Base-by-base conservation (phyloP, 345 rosid genomes). In the Syzygium aromaticum region DNA sequence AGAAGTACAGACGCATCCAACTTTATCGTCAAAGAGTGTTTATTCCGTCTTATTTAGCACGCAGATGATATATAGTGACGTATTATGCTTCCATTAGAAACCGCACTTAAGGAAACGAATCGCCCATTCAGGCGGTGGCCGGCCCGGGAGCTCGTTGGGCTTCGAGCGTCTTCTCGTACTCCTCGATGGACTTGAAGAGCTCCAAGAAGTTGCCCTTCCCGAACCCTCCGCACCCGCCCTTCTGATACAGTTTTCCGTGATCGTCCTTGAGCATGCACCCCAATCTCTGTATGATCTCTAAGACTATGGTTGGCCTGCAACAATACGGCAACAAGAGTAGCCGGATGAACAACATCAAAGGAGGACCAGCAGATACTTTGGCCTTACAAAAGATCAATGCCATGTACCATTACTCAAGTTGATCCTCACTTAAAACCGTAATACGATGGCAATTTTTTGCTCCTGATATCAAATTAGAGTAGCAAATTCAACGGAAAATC, bases 161-260 rank as follows among this genome's bases (percentile, higher is more conserved):
- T 91, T 93, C 99, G 43, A 97, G 96, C 5, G 94, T 92, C 92
- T 95, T 95, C 93, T 93, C 98, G 7, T 94, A 95, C 80, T 95
- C 99, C 90, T 96, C 98, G n/a, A 96, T 94, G 86, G 98, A 96
- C 91, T 94, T 97, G 91, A 95, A 97, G 89, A 96, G 98, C 93
- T 93, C 97, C 2, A 98, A 94, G 88, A 96, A 96, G 91, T 97
- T 96, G 57, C 99, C 99, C 89, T 97, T 97, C 51, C 98, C 96
- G 54, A 97, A 97, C 4, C 97, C 99, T 38, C 99, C 99, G 27
- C 99, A 96, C 56, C 94, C 95, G 33, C 98, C 98, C 89, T 94
- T 97, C 91, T 95, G 98, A 89, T 94, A 92, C 38, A 51, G 90
- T 88, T 92, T 93, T 82, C 98, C 98, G 56, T 90, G 86, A 33